Base-by-base conservation (phyloP, 805 yeast species). In the Torulaspora franciscae region DNA sequence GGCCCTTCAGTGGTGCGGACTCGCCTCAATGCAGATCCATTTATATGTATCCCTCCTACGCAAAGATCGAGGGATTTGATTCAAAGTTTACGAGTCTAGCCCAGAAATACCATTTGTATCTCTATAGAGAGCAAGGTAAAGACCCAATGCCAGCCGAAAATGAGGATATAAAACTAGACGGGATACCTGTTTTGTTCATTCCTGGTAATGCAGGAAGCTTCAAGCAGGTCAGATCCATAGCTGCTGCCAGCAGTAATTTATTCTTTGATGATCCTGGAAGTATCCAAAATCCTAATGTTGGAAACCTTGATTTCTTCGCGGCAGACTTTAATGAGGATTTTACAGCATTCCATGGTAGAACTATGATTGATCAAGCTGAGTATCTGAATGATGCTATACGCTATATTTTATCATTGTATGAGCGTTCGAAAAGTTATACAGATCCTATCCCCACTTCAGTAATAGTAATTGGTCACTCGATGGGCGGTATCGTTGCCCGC, bases 141-240 rank as follows among this genome's bases (percentile, higher is more conserved):
- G 91, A 84, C 58, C 59, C 59, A 3, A 60, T 73, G 4, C 91
- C 95, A 0, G 59, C 58, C 47, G 64, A 48, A 47, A 56, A 50
- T 43, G 66, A 57, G 52, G 66, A 47, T 43, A 61, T 64, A 17
- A 67, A 74, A 25, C 52, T 76, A 14, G 73, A 71, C 43, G 98
- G 98, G 0, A 75, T 85, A 1, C 99, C 99, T 0, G 89, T 88
- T 1, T 68, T 93, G 11, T 93, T 93, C 64, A 84, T 95, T 32
- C 99, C 99, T 0, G 99, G 99, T 0, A 93, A 95, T 61, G 99
- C 99, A 0, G 99, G 99, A 1, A 83, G 95, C 45, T 89, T 79
- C 63, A 77, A 80, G 52, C 99, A 93, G 64, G 95, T 79, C 7
- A 71, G 99, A 42, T 86, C 96, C 1, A 76, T 91, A n/a, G 98